Base-by-base conservation (phyloP, 1,284 basidiomycete genomes). In the Coniophora puteana region DNA sequence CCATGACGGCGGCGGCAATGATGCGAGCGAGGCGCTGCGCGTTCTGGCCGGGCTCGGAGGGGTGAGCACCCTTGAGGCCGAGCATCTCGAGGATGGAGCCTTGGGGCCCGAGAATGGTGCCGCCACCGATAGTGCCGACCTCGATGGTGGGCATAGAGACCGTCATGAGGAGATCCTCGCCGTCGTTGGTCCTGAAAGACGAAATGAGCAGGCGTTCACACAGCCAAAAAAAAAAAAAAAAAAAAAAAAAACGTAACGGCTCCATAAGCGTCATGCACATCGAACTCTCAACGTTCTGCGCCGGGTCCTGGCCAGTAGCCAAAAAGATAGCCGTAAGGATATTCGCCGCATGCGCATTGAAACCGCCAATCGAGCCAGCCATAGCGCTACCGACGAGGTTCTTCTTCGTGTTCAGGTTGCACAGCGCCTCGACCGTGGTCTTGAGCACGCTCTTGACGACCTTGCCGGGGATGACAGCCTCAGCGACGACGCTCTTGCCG, bases 231-330 rank as follows among this genome's bases (percentile, higher is more conserved):
- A 29, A 29, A 34, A 37, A 28, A 17, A 32, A 29, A 38, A 33
- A 40, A 43, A 20, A 40, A 41, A 41, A 34, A 20, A 33, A 3
- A 89, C 88, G 66, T 62, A n/a, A 93, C 82, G 93, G 83, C 66
- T 99, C 96, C 94, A 98, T 98, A 38, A 96, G 69, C 6, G 94
- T 99, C 73, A 99, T 97, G 66, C 96, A 99, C 62, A 92, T 95
- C 39, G 93, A 95, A 49, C 90, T 94, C 71, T 97, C 96, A 18
- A 99, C 95, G 64, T 98, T 97, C 72, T 99, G 95, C 13, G 96
- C 96, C 3, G 96, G 96, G 59, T 99, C 96, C 69, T 99, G 96
- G 17, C 96, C 96, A 34, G 93, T 95, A 14, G 96, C 96, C 46
- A 99, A 71, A 72, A 89, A 99, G 51, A 99, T 75, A 6, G 96